phyloP scores from a whole-genome alignment of 148 eudicot genomes.

The Rhododendron vialii region DNA sequence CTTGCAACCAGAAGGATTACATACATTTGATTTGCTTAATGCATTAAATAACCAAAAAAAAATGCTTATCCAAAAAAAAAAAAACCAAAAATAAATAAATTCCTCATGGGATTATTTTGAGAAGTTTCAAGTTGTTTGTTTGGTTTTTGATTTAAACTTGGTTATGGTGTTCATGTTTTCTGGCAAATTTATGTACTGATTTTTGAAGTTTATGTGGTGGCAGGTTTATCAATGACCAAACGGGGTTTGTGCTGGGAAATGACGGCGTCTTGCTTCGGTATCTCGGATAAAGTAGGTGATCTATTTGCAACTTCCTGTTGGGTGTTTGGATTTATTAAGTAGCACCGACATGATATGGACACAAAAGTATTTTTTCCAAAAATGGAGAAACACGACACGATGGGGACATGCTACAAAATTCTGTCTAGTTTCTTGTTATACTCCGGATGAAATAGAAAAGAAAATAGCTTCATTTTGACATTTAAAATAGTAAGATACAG shows the following conservation, averaged over 20 bases:
- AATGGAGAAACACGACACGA: not conserved
- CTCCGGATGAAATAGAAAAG: not conserved
- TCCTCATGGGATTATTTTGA: not conserved
- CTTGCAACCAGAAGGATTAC: not conserved
- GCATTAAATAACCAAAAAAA: not conserved
- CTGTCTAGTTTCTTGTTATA: not conserved
- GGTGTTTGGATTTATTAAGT: not conserved
- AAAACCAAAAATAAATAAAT: no score
- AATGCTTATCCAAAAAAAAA: no score
- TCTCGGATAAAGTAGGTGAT: conserved; percentile 57
- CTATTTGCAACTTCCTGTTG: not conserved
- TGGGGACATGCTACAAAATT: not conserved
- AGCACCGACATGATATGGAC: not conserved
- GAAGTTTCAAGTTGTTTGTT: not conserved
- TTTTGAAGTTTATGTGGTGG: conserved; percentile 9
- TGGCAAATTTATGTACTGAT: not conserved
- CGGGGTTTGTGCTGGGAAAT: conserved; percentile 93
- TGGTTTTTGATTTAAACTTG: not conserved
- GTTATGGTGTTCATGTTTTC: not conserved
- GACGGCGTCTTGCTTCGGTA: conserved; percentile 95
- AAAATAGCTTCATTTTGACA: not conserved
- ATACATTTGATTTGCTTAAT: not conserved
- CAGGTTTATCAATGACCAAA: conserved; percentile 81
- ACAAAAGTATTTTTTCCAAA: not conserved
- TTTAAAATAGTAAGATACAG: not conserved